Conservation (phyloP, 164 flowering plant genomes). For the Kingdonia uniflora region DNA sequence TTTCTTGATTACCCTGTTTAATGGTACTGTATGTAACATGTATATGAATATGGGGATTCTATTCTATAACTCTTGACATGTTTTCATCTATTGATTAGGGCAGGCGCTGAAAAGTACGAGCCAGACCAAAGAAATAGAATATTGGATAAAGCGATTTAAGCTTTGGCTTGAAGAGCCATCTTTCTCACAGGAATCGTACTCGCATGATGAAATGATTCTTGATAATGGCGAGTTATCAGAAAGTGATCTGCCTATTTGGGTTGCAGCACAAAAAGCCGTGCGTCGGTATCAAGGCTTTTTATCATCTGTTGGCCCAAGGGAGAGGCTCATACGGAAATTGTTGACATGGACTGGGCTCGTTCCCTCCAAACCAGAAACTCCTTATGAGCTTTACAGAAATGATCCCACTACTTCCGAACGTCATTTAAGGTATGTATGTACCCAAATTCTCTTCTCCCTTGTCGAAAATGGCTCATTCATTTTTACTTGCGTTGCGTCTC, state of each 20-base stretch:
- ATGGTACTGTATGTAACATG: too few species aligned
- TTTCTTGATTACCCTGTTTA: too few species aligned
- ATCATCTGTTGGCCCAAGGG: slow-evolving; percentile 79
- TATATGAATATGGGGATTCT: too few species aligned
- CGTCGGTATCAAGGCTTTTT: slow-evolving; percentile 78
- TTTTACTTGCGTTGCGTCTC: too few species aligned
- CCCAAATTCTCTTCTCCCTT: too few species aligned
- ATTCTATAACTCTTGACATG: background rate
- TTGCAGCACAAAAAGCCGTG: slow-evolving; percentile 87
- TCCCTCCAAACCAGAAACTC: slow-evolving; percentile 41
- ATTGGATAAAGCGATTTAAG: slow-evolving; percentile 34
- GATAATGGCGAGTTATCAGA: slow-evolving; percentile 38
- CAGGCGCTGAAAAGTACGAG: slow-evolving; percentile 44
- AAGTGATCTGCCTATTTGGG: slow-evolving; percentile 69
- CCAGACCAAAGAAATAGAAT: slow-evolving; percentile 30
- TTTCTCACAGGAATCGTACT: slow-evolving; percentile 21
- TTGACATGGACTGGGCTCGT: slow-evolving; percentile 59
- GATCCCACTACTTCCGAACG: background rate
- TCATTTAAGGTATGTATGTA: too few species aligned
- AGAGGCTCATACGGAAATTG: slow-evolving; percentile 64
- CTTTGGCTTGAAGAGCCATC: slow-evolving; percentile 44
- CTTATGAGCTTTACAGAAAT: slow-evolving; percentile 36
- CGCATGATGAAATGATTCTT: slow-evolving; percentile 20
- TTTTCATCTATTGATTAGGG: slow-evolving; percentile 7
- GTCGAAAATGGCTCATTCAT: too few species aligned